Base-by-base conservation (phyloP, 352 stramenopile genomes). In the Phytophthora multivora region DNA sequence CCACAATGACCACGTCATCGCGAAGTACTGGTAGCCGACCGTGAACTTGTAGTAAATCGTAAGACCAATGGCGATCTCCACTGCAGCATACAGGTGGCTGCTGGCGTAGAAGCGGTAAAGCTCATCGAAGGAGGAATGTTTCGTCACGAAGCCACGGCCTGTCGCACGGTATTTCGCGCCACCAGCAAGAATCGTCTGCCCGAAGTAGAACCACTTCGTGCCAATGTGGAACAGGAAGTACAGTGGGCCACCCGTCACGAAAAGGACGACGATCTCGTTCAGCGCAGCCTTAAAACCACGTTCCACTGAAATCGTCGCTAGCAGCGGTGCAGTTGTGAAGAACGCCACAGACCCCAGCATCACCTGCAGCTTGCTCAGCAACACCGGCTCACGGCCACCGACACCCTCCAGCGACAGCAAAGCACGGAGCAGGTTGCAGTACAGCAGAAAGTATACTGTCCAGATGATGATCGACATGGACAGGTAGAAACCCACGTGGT, bases 171-270 rank as follows among this genome's bases (percentile, higher is more conserved):
- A 99, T 73, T 99, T 99, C 0, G 97, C 97, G 47, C 97, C 97
- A 51, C 97, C 97, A 38, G 98, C 97, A 30, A 99, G 79, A 75
- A 99, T 98, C 10, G 97, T 99, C 69, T 99, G 97, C 6, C 96
- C 93, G 72, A 99, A 99, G 88, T 99, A 99, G 70, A 98, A 98
- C 71, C 96, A 98, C 65, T 99, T 98, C 18, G 97, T 99, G 63
- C 98, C 97, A 59, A 99, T 99, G 75, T 99, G 97, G 83, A 99
- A 99, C 72, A 99, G 91, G 69, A 99, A 99, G 80, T 99, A 99
- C 16, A 99, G 80, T 41, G 97, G 97, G 1, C 97, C 97, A 42
- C 97, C 97, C 33, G 96, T 99, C 15, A 98, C 85, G 51, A 99
- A 95, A 38, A 99, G 97, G 71, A 98, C 94, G 25, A 98, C 72